Evolutionary conservation across 805 yeast genomes (phyloP), one percentile per base, ranked within the genome.

Genomic region (Wickerhamiella hasegawae): DNA sequence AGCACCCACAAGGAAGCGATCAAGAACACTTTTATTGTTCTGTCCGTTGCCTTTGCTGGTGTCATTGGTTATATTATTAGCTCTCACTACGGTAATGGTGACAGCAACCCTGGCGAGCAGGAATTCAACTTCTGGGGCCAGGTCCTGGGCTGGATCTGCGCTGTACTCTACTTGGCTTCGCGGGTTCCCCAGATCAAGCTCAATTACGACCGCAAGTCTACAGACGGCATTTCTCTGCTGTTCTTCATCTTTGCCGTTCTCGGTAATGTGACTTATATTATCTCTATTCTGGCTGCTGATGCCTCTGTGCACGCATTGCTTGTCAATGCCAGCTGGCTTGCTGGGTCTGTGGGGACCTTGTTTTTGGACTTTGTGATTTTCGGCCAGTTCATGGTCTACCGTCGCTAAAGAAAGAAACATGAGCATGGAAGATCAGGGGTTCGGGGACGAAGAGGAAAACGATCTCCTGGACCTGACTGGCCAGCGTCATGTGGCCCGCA

Each of bases 181-280:
- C 66, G 98, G 47, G 58, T 90, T 20, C 98, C 98, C 1, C 98
- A 90, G 59, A 82, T 90, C 36, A 54, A 82, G 39, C 65, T 87
- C 41, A 90, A 90, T 58, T 82, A 67, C 51, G 66, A 76, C 53
- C 69, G 96, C 51, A 85, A 84, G 58, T 78, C 93, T 2, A 84
- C 95, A 53, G 97, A 90, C 42, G 97, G 97, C 18, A 80, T 87
- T 33, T 82, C 94, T 9, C 82, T 90, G 51, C 66, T 87, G 65
- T 87, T 90, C 58, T 87, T 87, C 59, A 60, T 90, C 17, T 87
- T 90, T 65, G 97, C 98, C 16, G 84, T 95, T 54, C 61, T 87
- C 38, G 98, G 98, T 32, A 90, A 87, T 54, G 62, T 81, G 50
- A 82, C 95, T 1, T 90, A 84, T 48, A 94, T 90, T 28, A 68